A percentile compares a stretch with the other conserved stretches of the same genome.
phyloP scores from a whole-genome alignment of 73 alveolate genomes.

The Symbiodinium natans region DNA sequence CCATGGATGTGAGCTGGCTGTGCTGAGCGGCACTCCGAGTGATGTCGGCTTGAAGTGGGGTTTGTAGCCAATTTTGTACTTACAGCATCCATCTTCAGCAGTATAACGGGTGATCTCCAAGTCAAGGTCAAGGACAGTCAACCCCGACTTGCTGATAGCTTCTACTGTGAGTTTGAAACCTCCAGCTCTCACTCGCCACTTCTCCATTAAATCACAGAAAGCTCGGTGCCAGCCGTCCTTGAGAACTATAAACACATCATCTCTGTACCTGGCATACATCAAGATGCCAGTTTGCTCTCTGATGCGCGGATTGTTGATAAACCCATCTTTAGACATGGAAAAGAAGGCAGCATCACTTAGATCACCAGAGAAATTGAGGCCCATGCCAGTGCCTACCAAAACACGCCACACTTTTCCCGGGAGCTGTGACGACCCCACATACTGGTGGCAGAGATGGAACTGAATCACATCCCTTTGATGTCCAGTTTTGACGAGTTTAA shows the following conservation, averaged over 20 bases:
- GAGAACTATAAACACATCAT: neutral
- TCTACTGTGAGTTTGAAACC: neutral
- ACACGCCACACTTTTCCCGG: slow-evolving; percentile 5
- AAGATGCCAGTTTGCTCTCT: neutral
- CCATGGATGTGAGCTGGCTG: slow-evolving; percentile 18
- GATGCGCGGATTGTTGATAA: neutral
- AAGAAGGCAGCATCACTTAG: neutral
- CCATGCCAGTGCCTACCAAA: slow-evolving; percentile 20
- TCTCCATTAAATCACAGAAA: neutral
- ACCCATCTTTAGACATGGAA: neutral
- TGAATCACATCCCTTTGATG: neutral
- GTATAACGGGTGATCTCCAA: neutral
- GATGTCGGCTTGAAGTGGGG: neutral
- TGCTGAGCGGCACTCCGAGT: slow-evolving; percentile 11
- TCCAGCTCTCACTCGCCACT: neutral
- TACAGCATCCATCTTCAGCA: neutral
- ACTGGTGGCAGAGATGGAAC: neutral
- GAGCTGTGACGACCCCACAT: neutral
- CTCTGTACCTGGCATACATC: neutral
- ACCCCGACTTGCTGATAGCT: neutral
- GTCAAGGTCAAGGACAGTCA: neutral
- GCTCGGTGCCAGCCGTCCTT: neutral
- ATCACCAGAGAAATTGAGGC: neutral
- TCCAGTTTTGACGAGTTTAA: neutral
- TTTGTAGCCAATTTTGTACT: neutral